Evolutionary conservation across 148 eudicot genomes (phyloP), one percentile per base, ranked within the genome.

Genomic region (Cornus controversa): DNA sequence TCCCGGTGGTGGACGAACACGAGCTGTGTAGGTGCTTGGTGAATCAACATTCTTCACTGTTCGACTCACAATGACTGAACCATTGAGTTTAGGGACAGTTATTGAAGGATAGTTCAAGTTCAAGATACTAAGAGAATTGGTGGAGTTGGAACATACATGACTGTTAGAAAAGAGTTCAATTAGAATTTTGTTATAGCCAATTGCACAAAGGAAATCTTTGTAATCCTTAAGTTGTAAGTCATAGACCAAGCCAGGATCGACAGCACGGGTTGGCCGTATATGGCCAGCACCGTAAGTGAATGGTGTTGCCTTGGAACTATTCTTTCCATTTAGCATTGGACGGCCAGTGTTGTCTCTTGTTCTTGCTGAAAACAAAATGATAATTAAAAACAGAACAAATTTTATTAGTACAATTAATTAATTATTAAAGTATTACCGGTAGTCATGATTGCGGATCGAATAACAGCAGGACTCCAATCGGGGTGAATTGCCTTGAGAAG

Each of bases 361-460:
- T 82, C 83, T 77, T 22, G 96, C 93, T 86, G 96, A 65, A 40
- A 47, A 2, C 22, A 54, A 5, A 54, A 54, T 4, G 22, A 54
- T 54, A 8, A 45, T 11, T 1, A 1, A 54, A 16, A 54, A 13
- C 10, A 54, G 34, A 31, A 31, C 34, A 2, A 31, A 31, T 31
- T 2, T 31, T 31, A 31, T 3, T 31, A 31, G 34, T 2, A 31
- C 34, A 31, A 31, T 31, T 31, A 31, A 31, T 31, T 31, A 5
- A 5, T 31, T 16, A 18, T 54, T 15, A 0, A 18, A 54, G 62
- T 13, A 54, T 42, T 81, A 91, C 94, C 94, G 0, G 95, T 75
- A 1, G 96, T 92, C 92, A 92, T 92, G 74, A 92, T 88, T n/a
- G 96, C 96, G 1, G 93, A 92, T 78, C 81, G 78, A 23, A 90